Conservation (phyloP, 441 rosid species). For the Daphne laureola region DNA sequence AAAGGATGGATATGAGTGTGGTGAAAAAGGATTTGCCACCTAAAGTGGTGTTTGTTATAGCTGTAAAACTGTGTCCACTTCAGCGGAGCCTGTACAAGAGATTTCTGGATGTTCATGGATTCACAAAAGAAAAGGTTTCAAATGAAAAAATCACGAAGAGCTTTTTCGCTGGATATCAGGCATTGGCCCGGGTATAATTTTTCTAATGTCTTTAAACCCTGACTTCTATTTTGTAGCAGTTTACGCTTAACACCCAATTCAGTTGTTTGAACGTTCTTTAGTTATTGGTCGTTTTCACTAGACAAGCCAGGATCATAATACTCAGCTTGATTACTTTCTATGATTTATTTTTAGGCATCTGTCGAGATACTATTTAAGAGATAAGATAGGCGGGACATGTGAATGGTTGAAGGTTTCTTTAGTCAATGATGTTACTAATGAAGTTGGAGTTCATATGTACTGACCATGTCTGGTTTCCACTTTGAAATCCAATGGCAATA, state of each 20-base stretch:
- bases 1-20: conserved; percentile 99
- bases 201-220: conserved; percentile 15
- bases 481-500: too few relatives aligned
- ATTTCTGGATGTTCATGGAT: conserved; percentile 91
- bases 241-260: conserved; percentile 3
- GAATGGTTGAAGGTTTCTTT: too few relatives aligned
- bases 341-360: too few relatives aligned
- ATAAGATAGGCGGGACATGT: too few relatives aligned
- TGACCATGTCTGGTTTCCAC: too few relatives aligned
- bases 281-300: too few relatives aligned
- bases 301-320: too few relatives aligned
- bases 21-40: conserved; percentile 98
- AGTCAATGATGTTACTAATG: too few relatives aligned
- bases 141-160: conserved; percentile 74
- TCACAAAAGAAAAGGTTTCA: conserved; percentile 49
- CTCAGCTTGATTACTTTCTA: too few relatives aligned
- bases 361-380: too few relatives aligned
- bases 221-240: conserved; percentile 5
- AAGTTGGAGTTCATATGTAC: too few relatives aligned
- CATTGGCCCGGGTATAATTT: conserved; percentile 87
- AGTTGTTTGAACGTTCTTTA: background rate
- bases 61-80: conserved; percentile 92
- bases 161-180: conserved; percentile 98
- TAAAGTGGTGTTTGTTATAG: conserved; percentile 90
- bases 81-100: conserved; percentile 90